phyloP scores from a whole-genome alignment of 768 basidiomycete species.

The Xerocomellus dryophilus region DNA sequence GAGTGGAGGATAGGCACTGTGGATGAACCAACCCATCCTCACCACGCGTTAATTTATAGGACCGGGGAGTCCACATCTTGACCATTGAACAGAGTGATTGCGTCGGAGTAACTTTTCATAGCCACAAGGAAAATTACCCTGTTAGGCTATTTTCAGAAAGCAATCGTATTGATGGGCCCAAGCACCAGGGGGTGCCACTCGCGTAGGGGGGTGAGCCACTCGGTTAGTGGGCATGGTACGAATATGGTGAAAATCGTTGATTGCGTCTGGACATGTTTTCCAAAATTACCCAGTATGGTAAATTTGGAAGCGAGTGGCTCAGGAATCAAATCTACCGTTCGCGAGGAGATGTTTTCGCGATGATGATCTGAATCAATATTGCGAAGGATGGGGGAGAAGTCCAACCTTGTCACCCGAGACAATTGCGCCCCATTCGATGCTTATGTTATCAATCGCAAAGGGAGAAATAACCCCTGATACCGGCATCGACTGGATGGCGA shows the following conservation, averaged over 20 bases:
- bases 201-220: constrained; percentile 22
- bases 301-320: constrained; percentile 1
- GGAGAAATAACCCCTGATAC: neutral
- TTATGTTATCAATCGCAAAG: constrained; percentile 2
- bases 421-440: neutral
- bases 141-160: constrained; percentile 15
- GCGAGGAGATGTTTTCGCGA: neutral
- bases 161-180: constrained; percentile 18
- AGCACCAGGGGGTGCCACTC: constrained; percentile 19
- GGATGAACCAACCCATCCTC: neutral
- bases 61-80: constrained; percentile 7
- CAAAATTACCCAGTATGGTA: constrained; percentile 9
- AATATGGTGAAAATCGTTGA: constrained; percentile 14
- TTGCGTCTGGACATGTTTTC: constrained; percentile 18
- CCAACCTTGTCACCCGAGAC: neutral
- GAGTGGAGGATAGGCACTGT: neutral
- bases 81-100: constrained; percentile 25
- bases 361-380: neutral
- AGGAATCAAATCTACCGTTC: neutral
- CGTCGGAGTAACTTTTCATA: constrained; percentile 19
- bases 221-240: constrained; percentile 14
- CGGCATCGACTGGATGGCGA: no score
- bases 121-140: constrained; percentile 22
- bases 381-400: no score
- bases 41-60: constrained; percentile 18